Base-by-base conservation (phyloP, 169 alveolate species). In the Cryptosporidium bovis region DNA sequence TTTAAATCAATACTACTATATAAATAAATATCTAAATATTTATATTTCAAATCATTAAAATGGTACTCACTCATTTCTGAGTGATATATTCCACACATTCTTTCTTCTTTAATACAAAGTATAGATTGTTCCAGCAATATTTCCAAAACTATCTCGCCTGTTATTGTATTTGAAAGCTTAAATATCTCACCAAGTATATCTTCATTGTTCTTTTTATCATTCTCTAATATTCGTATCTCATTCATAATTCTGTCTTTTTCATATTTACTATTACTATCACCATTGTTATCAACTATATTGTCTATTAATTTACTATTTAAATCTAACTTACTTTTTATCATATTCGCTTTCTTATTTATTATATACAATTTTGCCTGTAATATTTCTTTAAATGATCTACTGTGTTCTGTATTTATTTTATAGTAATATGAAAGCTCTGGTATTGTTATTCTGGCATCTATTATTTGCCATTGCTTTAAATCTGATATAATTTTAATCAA, bases 361-460 rank as follows among this genome's bases (percentile, higher is more conserved):
- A 77, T 36, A 77, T 20, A 62, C 64, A 77, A 10, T 40, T 60
- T 60, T 24, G 71, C 64, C 24, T 77, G 77, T 27, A 77, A 46
- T 15, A 62, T 77, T 20, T 77, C 87, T 50, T 62, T 77, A 36
- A 77, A 46, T 3, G 87, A 56, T 4, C 2, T 12, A 77, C 56
- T 77, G 27, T 77, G 87, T 8, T 77, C 87, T 3, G 31, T 24
- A 15, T 60, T 60, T 18, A 77, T 64, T 31, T 31, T 46, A 77
- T 77, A 77, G 16, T 40, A 18, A 60, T 60, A 56, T 36, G 66
- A 40, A 36, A 77, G 58, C 31, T 69, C 83, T n/a, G 87, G 87
- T 44, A 77, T 46, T 36, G 62, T 77, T 40, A 77, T 77, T 40
- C 27, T 77, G 12, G 87, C 87, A 77, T 77, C 87, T 44, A 77